phyloP scores from a whole-genome alignment of 2,329 filamentous ascomycete species.

The Metarhizium humberi region DNA sequence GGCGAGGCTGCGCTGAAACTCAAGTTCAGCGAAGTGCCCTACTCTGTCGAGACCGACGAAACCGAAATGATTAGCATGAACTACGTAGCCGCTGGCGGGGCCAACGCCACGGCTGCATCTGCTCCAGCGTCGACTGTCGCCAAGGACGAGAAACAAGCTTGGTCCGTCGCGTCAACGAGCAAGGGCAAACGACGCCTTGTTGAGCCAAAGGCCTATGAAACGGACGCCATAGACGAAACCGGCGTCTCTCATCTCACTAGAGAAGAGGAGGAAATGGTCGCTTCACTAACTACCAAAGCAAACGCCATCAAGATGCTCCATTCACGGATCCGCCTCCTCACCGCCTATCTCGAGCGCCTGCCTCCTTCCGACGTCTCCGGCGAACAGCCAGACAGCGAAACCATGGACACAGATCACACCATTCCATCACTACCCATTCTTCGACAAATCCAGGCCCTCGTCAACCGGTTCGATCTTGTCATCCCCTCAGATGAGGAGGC shows the following conservation, averaged over 20 bases:
- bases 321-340: slow-evolving; percentile 61
- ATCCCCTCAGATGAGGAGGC: slow-evolving; percentile 58
- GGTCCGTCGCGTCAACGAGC: slow-evolving; percentile 36
- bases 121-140: slow-evolving; percentile 30
- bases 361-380: slow-evolving; percentile 55
- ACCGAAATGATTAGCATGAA: slow-evolving; percentile 98
- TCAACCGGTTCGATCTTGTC: slow-evolving; percentile 74
- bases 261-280: slow-evolving; percentile 53
- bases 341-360: slow-evolving; percentile 66
- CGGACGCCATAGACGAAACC: slow-evolving; percentile 25
- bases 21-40: slow-evolving; percentile 75
- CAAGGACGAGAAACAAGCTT: slow-evolving; percentile 32
- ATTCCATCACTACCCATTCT: slow-evolving; percentile 62
- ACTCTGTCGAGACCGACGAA: slow-evolving; percentile 85
- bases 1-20: slow-evolving; percentile 47
- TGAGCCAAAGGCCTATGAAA: slow-evolving; percentile 19
- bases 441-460: slow-evolving; percentile 77
- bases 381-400: slow-evolving; percentile 27
- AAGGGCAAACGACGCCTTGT: slow-evolving; percentile 42
- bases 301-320: slow-evolving; percentile 94
- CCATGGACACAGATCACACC: slow-evolving; percentile 28
- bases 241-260: slow-evolving; percentile 33
- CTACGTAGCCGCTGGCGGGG: slow-evolving; percentile 77
- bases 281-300: slow-evolving; percentile 69
- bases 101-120: slow-evolving; percentile 52